These are phyloP conservation scores for Globisporangium rhizosaccharum DNA, from an alignment of 352 stramenopile genomes.

Conservation along the genomic window DNA sequence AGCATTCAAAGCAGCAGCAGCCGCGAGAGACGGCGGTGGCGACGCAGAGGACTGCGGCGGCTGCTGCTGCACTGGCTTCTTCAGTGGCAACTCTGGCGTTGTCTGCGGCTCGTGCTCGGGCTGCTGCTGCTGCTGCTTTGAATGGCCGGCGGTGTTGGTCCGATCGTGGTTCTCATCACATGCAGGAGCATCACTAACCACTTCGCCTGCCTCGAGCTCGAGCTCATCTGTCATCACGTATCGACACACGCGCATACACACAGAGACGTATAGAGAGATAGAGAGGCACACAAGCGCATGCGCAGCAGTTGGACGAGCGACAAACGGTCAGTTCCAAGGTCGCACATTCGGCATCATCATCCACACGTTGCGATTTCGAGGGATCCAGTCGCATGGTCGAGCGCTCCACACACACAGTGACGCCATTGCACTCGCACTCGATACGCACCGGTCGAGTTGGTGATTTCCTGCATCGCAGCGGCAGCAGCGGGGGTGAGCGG, in stretches of 20 bases:
- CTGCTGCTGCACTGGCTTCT: slow-evolving; percentile 2
- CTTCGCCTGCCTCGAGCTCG: slow-evolving; percentile 53
- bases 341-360: background rate
- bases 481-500: background rate
- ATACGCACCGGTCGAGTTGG: slow-evolving; percentile 42
- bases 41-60: background rate
- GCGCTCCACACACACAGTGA: background rate
- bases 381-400: background rate
- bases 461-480: slow-evolving; percentile 26
- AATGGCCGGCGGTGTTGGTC: slow-evolving; percentile 9
- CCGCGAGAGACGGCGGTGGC: background rate
- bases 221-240: slow-evolving; percentile 26
- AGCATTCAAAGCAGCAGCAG: slow-evolving; percentile 14
- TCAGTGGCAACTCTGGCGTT: background rate
- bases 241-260: no score
- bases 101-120: background rate
- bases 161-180: slow-evolving; percentile 14
- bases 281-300: slow-evolving; percentile 3
- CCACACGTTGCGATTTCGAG: no score
- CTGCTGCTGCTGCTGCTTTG: slow-evolving; percentile 12
- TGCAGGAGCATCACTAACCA: slow-evolving; percentile 34
- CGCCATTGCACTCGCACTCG: background rate
- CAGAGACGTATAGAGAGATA: background rate
- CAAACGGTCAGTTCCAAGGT: background rate
- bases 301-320: background rate